Evolutionary conservation across 805 yeast genomes (phyloP).

Genomic region (Candida alai): DNA sequence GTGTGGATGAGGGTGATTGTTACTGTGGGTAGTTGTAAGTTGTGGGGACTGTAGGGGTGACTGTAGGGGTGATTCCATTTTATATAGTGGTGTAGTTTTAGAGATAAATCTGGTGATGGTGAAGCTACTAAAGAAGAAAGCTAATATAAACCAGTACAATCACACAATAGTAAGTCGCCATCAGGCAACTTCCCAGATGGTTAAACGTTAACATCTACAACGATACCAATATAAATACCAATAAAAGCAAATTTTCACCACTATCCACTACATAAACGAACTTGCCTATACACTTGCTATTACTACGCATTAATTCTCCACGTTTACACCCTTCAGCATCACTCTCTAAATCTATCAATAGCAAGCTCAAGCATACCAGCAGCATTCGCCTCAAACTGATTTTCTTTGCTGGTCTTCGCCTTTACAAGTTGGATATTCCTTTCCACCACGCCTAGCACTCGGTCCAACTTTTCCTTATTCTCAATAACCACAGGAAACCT

Average conservation of each 20-base stretch:
- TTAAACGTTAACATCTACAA: too few species aligned
- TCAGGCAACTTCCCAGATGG: too few species aligned
- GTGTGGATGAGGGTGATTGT: too few species aligned
- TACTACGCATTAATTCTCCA: not conserved
- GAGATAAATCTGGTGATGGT: constrained; percentile 3
- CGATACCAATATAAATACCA: too few species aligned
- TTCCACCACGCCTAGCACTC: constrained; percentile 14
- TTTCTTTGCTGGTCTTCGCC: constrained; percentile 7
- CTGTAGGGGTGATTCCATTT: not conserved
- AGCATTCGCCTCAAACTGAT: constrained; percentile 23
- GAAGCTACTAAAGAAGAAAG: too few species aligned
- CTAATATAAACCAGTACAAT: too few species aligned
- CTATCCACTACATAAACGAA: not conserved
- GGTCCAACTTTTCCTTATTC: constrained; percentile 13
- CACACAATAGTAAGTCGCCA: too few species aligned
- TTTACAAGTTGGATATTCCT: constrained; percentile 16
- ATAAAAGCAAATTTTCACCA: constrained; percentile 1
- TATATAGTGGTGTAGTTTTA: not conserved
- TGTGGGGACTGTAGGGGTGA: not conserved
- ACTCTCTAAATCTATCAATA: constrained; percentile 28
- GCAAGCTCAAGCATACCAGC: constrained; percentile 32
- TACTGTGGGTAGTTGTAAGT: constrained; percentile 1
- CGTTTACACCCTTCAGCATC: not conserved
- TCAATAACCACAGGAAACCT: constrained; percentile 15
- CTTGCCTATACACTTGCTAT: too few species aligned